Base-by-base conservation (phyloP, 1,284 basidiomycete species). In the Ganoderma meredithae region DNA sequence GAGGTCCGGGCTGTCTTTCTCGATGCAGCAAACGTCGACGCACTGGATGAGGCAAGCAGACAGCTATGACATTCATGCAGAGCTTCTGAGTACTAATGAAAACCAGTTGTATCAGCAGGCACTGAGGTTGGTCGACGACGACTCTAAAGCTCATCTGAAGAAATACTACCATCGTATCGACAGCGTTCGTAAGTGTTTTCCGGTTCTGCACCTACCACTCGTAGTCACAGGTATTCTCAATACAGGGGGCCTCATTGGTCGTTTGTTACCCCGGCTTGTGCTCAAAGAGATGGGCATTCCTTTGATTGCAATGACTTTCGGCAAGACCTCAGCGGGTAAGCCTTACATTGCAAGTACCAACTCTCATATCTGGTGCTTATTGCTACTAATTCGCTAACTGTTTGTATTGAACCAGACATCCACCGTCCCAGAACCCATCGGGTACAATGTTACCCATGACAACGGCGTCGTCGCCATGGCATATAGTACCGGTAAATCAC, bases 391-490 rank as follows among this genome's bases (percentile, higher is more conserved):
- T 9, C 44, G 22, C 15, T 22, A 27, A 25, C n/a, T n/a, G 25
- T 40, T 19, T 17, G 8, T 15, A 36, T 9, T 41, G 62, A 19
- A 6, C 25, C 72, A 90, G 88, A 82, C 80, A 12, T 82, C 82
- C 9, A 79, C 83, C 10, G 66, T 86, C 60, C 76, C 83, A 61
- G 83, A 84, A 27, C 85, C 86, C 2, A 81, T 95, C 56, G 92
- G 87, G 1, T 95, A 86, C 82, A 95, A 95, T 77, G 83, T 95
- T 63, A 89, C 93, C 40, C 94, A 95, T 76, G 94, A 95, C 78
- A 89, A 89, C 72, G 85, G 84, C 3, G 76, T 92, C 36, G 82
- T 95, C 66, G 90, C 86, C 25, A 88, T 95, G 83, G 91, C 85
- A 0, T 90, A 85, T 75, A 86, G 85, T 19, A 80, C 81, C 6